A percentile compares a stretch with the other conserved stretches of the same genome.
phyloP scores from a whole-genome alignment of 306 rosid genomes.

The Quercus agrifolia region DNA sequence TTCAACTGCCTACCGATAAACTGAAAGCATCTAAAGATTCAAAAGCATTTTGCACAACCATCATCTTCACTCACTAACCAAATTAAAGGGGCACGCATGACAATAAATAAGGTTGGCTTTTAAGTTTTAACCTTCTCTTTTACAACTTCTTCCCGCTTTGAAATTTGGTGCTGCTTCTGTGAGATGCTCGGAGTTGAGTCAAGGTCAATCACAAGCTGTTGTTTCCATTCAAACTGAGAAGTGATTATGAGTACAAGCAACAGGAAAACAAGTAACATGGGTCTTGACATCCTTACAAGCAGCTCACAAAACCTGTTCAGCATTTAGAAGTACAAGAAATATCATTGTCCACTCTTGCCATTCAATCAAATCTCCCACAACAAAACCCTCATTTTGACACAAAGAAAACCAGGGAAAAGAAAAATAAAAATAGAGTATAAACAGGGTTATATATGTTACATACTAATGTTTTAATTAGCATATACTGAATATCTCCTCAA shows the following conservation, averaged over 20 bases:
- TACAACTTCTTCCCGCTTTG: conserved; percentile 61
- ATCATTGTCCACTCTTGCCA: neutral
- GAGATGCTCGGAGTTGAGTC: conserved; percentile 43
- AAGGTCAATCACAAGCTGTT: conserved; percentile 66
- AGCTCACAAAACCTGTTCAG: conserved; percentile 46
- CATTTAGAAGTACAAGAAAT: neutral
- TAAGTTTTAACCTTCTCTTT: conserved; percentile 72
- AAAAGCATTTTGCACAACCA: neutral
- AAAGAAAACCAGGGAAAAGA: neutral
- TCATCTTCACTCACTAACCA: neutral
- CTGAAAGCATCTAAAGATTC: neutral
- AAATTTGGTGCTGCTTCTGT: conserved; percentile 58
- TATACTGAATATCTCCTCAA: neutral
- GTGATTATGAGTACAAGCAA: conserved; percentile 76
- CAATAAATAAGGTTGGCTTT: neutral
- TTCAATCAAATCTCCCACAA: neutral
- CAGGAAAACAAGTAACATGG: conserved; percentile 78
- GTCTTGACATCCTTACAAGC: conserved; percentile 63
- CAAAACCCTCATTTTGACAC: neutral
- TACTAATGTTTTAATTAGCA: neutral
- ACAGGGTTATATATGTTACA: neutral
- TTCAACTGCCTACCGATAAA: neutral
- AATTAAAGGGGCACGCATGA: neutral
- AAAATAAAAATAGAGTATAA: neutral
- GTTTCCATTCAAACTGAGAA: conserved; percentile 93